Evolutionary conservation across 176 grass and related monocot genomes (phyloP).

Genomic region (Echinochloa phyllopogon): DNA sequence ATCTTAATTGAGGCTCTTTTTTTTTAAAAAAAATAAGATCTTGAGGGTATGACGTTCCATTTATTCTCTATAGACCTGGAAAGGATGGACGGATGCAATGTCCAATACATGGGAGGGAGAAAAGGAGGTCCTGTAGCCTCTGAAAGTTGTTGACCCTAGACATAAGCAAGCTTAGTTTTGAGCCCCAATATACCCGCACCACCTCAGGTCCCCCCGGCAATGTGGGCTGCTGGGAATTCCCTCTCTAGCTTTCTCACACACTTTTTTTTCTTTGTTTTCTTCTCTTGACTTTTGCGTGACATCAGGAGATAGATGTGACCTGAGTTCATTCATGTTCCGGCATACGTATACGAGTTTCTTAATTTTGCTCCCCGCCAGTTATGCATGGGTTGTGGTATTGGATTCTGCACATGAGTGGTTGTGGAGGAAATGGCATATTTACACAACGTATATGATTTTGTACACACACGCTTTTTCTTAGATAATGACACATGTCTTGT

Average conservation of each 20-base stretch:
- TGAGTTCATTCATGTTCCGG: constrained; percentile 19
- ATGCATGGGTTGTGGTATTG: constrained; percentile 4
- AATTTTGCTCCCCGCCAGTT: constrained; percentile 30
- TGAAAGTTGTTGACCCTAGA: constrained; percentile 25
- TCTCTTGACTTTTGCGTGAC: constrained; percentile 14
- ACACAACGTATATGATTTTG: neutral
- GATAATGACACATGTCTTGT: neutral
- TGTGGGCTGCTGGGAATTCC: neutral
- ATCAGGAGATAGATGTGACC: constrained; percentile 27
- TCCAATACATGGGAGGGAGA: neutral
- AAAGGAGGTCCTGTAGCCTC: constrained; percentile 17
- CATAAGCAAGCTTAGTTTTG: neutral
- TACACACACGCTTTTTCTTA: neutral
- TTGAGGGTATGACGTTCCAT: neutral
- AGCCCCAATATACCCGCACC: neutral
- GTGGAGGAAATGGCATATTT: neutral
- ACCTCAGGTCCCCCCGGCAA: neutral
- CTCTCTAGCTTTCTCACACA: neutral
- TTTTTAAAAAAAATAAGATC: no score
- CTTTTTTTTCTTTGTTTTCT: neutral
- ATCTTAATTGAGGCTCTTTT: constrained; percentile 12
- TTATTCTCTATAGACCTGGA: constrained; percentile 45
- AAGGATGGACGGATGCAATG: neutral
- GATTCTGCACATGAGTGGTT: constrained; percentile 31
- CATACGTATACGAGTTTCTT: neutral